Conservation (phyloP, 176 grass and related monocot species). For the Phyllostachys edulis region DNA sequence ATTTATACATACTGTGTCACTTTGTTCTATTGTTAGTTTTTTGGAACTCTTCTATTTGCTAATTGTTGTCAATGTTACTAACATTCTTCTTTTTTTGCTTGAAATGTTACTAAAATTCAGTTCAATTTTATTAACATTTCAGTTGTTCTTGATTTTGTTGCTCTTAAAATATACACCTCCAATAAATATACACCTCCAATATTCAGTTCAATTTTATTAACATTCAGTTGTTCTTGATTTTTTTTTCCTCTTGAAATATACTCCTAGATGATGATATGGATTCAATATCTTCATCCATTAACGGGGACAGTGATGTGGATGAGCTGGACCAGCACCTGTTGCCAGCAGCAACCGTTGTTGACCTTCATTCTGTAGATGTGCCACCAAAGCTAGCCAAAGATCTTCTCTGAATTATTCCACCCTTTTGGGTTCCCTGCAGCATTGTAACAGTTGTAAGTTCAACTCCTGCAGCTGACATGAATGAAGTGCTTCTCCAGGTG, state of each 20-base stretch:
- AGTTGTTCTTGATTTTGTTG: neutral
- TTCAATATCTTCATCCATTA: constrained; percentile 52
- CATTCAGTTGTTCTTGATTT: neutral
- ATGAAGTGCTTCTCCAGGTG: neutral
- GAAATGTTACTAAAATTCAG: neutral
- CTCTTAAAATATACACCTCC: neutral
- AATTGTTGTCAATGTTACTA: neutral
- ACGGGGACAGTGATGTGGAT: constrained; percentile 64
- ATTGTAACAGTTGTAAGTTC: neutral
- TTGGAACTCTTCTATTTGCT: neutral
- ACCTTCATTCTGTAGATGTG: constrained; percentile 48
- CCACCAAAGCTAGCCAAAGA: constrained; percentile 52
- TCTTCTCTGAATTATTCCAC: constrained; percentile 28
- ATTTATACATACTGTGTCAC: constrained; percentile 5
- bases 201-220: neutral
- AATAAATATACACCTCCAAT: neutral
- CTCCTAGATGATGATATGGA: constrained; percentile 69
- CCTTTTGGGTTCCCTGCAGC: neutral
- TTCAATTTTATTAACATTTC: neutral
- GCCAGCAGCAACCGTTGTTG: constrained; percentile 12
- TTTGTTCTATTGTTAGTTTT: constrained; percentile 11
- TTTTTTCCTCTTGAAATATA: neutral
- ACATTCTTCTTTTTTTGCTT: neutral
- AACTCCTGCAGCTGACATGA: neutral
- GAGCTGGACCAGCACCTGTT: constrained; percentile 55